Percentiles rank a stretch among this genome's conserved stretches.
Conservation (phyloP, 805 yeast species). For the Hanseniaspora clermontiae region DNA sequence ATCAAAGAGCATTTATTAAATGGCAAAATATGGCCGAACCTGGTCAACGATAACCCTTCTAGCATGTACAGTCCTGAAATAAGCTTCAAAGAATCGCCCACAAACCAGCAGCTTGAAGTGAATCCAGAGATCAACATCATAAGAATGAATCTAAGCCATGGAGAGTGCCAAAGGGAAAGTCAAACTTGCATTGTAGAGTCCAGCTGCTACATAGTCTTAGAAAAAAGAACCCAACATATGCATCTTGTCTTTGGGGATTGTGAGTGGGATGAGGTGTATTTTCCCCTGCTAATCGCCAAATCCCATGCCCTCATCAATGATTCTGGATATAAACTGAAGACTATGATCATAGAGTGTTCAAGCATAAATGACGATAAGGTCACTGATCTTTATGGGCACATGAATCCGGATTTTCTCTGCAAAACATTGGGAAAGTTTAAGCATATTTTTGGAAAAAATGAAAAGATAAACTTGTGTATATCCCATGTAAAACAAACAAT, state of each 20-base stretch:
- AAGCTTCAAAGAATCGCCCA: neutral
- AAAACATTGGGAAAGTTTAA: constrained; percentile 35
- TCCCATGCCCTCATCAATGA: constrained; percentile 30
- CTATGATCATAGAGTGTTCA: constrained; percentile 71
- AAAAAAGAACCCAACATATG: constrained; percentile 25
- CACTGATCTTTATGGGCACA: constrained; percentile 60
- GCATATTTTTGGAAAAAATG: constrained; percentile 14
- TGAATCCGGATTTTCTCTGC: constrained; percentile 54
- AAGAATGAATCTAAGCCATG: constrained; percentile 33
- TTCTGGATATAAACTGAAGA: constrained; percentile 30
- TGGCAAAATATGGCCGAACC: constrained; percentile 69
- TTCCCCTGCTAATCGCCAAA: constrained; percentile 46
- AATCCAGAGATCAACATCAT: constrained; percentile 20
- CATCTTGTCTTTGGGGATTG: constrained; percentile 72
- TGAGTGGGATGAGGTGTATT: constrained; percentile 45
- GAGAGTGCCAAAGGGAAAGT: constrained; percentile 26
- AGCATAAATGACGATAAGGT: constrained; percentile 28
- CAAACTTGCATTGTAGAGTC: constrained; percentile 24
- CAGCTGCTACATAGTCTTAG: constrained; percentile 44
- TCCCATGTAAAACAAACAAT: constrained; percentile 13
- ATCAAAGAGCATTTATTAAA: constrained; percentile 53
- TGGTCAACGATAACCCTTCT: constrained; percentile 20
- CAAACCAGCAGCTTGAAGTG: neutral
- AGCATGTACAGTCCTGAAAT: constrained; percentile 14
- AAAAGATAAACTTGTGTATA: constrained; percentile 20